A percentile compares a stretch with the other conserved stretches of the same genome.
Evolutionary conservation across 148 eudicot genomes (phyloP).

Genomic region (Silene latifolia): DNA sequence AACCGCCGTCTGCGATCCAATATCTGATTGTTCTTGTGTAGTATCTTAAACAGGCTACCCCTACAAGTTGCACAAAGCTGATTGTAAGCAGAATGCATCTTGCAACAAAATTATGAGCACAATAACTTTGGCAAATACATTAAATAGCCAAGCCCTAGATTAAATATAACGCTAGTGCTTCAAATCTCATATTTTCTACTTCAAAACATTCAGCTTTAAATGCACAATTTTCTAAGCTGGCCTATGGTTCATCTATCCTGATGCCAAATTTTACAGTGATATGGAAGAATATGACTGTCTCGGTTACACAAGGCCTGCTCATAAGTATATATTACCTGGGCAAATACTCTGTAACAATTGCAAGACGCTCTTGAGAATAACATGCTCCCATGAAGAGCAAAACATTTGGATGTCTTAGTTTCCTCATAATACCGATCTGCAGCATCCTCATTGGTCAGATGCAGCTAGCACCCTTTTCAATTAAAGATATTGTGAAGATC

Average conservation of each 20-base stretch:
- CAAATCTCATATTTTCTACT: neutral
- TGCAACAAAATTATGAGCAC: neutral
- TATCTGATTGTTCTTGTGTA: slow-evolving; percentile 64
- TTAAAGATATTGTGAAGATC: slow-evolving; percentile 1
- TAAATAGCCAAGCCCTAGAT: neutral
- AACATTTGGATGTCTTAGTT: slow-evolving; percentile 88
- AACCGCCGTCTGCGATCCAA: slow-evolving; percentile 61
- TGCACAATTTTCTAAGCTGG: neutral
- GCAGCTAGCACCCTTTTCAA: neutral
- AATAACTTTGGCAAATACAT: neutral
- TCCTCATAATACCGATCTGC: slow-evolving; percentile 79
- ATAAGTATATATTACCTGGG: slow-evolving; percentile 46
- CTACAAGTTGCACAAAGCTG: slow-evolving; percentile 28
- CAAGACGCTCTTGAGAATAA: slow-evolving; percentile 62
- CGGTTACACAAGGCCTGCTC: neutral
- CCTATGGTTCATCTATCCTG: neutral
- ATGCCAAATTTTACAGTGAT: neutral
- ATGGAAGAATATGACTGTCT: no score
- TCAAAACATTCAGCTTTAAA: neutral
- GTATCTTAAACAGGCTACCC: slow-evolving; percentile 82
- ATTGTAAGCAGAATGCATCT: slow-evolving; percentile 1
- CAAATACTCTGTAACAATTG: slow-evolving; percentile 76
- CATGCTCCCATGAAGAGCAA: slow-evolving; percentile 88
- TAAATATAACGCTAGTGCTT: neutral
- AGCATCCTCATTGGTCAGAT: slow-evolving; percentile 8